Evolutionary conservation across 805 yeast species (phyloP), one percentile per base, ranked within the genome.

Genomic region (Jamesozyma rosinii): DNA sequence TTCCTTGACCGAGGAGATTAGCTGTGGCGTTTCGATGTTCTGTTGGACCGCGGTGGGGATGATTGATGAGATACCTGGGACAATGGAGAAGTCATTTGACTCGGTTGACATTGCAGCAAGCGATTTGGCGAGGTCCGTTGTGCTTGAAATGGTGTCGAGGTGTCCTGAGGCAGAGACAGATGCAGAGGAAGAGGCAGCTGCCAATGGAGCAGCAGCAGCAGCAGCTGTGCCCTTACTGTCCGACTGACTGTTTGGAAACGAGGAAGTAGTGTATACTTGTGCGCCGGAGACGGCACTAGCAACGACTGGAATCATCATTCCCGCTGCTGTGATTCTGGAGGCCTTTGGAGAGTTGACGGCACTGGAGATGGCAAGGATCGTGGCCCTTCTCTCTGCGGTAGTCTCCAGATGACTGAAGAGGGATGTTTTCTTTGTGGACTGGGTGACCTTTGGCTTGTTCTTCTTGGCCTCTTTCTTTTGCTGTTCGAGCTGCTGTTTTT

Each of bases 391-490:
- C 63, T 83, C 89, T 53, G 81, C 89, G 46, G 85, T 72, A 2
- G 89, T 81, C 55, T 83, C 92, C 52, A 84, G 68, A 66, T 84
- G 94, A 41, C 87, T 78, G 65, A 83, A 84, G 54, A 83, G 68
- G 2, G 84, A 72, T 19, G 85, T 83, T 19, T 47, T 49, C 65
- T 73, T 66, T 64, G 69, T 44, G 53, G 54, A 50, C 57, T 65
- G 43, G 8, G 45, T 48, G 15, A 14, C 18, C n/a, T 38, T 44
- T 13, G 46, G 68, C 66, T 54, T 69, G 65, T 52, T 74, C 64
- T 27, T 79, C 70, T 59, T 76, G 70, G 54, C 72, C 65, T 58
- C 75, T 76, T 60, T 73, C 49, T 76, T 58, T 71, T 75, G 59
- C 76, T 64, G 57, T 70, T 76, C 45, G 73, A 65, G 41, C 69